Evolutionary conservation across 2,329 filamentous ascomycete genomes (phyloP).

Genomic region (Dothistroma pini): DNA sequence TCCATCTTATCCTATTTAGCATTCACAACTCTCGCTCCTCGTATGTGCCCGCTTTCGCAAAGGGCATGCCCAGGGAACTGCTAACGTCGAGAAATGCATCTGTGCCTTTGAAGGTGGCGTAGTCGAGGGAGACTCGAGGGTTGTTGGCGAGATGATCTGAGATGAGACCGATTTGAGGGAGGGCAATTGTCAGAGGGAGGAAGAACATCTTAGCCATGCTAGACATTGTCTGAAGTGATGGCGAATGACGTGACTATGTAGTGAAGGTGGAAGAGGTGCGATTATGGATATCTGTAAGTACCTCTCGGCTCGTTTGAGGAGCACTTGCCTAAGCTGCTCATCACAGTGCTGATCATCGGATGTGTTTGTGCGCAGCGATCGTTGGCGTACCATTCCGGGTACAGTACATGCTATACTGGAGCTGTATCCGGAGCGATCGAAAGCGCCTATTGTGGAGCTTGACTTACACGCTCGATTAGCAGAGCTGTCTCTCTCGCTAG

Average conservation of each 20-base stretch:
- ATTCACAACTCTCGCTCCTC: conserved; percentile 11
- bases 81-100: neutral
- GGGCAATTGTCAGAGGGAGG: neutral
- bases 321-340: neutral
- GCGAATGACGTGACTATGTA: neutral
- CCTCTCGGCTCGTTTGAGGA: neutral
- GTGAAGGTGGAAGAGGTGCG: neutral
- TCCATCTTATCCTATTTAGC: conserved; percentile 6
- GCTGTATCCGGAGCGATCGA: neutral
- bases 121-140: conserved; percentile 7
- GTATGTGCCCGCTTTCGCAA: conserved; percentile 7
- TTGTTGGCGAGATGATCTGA: neutral
- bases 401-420: too few species aligned
- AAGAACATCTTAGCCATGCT: too few species aligned
- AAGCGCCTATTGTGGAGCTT: neutral
- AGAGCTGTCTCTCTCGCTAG: neutral
- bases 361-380: neutral
- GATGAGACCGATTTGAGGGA: neutral
- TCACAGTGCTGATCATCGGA: neutral
- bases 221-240: neutral
- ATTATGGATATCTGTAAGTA: neutral
- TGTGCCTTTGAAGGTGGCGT: conserved; percentile 14
- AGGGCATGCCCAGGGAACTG: conserved; percentile 16
- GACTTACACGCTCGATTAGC: neutral
- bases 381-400: neutral